Conservation (phyloP, 192 early-diverging fungal genomes). For the Dissophora globulifera region DNA sequence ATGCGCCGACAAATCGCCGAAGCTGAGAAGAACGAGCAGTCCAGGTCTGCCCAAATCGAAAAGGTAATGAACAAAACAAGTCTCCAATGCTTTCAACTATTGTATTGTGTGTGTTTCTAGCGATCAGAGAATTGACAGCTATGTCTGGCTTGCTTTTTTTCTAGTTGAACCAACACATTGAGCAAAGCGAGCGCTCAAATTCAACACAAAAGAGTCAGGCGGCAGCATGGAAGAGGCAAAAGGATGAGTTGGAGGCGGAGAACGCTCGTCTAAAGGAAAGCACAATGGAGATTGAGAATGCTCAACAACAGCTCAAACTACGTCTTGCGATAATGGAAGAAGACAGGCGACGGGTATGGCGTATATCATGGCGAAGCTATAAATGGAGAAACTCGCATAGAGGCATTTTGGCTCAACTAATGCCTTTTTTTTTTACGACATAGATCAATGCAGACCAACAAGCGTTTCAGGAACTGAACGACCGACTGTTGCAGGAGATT, state of each 20-base stretch:
- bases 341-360: slow-evolving; percentile 16
- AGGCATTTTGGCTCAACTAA: no score
- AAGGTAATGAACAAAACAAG: slow-evolving; percentile 6
- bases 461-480: slow-evolving; percentile 24
- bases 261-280: slow-evolving; percentile 31
- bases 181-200: slow-evolving; percentile 29
- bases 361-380: no score
- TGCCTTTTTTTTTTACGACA: no score
- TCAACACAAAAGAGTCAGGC: slow-evolving; percentile 32
- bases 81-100: no score
- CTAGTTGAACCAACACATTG: slow-evolving; percentile 19
- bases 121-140: no score
- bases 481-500: slow-evolving; percentile 34
- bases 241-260: slow-evolving; percentile 40
- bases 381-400: no score
- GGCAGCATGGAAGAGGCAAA: slow-evolving; percentile 25
- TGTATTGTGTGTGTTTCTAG: no score
- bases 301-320: slow-evolving; percentile 9
- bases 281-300: slow-evolving; percentile 11
- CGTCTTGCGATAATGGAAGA: slow-evolving; percentile 18
- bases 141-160: no score
- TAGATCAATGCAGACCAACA: slow-evolving; percentile 40
- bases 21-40: slow-evolving; percentile 22
- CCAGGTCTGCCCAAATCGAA: slow-evolving; percentile 27
- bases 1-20: slow-evolving; percentile 24